Percentiles rank a stretch among this genome's conserved stretches.
phyloP scores from a whole-genome alignment of 192 early-diverging fungal species.

The Rhizoclosmatium globosum region DNA sequence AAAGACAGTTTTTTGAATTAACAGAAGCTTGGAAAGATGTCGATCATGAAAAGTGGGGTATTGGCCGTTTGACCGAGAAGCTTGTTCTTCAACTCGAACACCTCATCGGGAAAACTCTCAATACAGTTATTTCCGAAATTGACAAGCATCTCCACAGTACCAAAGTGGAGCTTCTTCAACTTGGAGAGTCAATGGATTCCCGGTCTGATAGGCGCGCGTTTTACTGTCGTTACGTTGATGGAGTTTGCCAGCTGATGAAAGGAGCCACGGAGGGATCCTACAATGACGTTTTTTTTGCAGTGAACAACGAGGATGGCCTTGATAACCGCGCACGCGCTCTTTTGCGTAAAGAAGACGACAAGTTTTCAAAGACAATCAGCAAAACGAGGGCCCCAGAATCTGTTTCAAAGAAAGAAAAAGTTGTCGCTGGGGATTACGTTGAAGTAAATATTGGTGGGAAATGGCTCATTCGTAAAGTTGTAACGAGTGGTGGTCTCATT shows the following conservation, averaged over 20 bases:
- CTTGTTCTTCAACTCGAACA: constrained; percentile 23
- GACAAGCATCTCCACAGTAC: not conserved
- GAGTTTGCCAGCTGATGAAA: not conserved
- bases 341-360: not conserved
- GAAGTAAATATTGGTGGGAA: not conserved
- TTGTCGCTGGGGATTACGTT: constrained; percentile 16
- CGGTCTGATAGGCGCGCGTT: not conserved
- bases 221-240: not conserved
- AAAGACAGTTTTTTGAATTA: constrained; percentile 30
- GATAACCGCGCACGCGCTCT: constrained; percentile 6
- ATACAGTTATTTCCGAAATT: constrained; percentile 9
- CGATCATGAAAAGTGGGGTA: constrained; percentile 5
- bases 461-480: constrained; percentile 5
- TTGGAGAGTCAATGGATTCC: not conserved
- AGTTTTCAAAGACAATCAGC: not conserved
- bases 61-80: constrained; percentile 14
- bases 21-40: not conserved
- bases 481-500: too few species aligned
- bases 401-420: not conserved
- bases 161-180: not conserved
- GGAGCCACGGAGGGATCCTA: constrained; percentile 2
- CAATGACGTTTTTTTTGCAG: constrained; percentile 9
- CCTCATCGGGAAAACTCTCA: not conserved
- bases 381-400: not conserved
- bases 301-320: not conserved